These are phyloP conservation scores for Dentipellis fragilis DNA, from an alignment of 768 basidiomycete species.

Conservation along the genomic window DNA sequence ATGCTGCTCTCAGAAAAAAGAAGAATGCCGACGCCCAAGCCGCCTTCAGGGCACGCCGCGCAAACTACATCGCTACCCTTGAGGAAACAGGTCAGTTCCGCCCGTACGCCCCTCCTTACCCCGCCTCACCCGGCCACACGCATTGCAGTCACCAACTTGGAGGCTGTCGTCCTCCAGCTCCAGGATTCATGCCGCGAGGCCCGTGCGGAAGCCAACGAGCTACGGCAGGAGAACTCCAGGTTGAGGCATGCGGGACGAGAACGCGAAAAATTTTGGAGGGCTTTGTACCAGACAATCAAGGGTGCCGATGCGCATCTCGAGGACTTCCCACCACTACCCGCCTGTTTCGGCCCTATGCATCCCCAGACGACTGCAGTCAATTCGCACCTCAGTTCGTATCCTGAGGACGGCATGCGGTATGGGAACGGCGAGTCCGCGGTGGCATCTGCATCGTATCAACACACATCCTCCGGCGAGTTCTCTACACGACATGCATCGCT, in stretches of 20 bases:
- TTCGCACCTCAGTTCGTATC: conserved; percentile 24
- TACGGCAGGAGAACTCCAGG: conserved; percentile 56
- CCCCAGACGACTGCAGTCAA: conserved; percentile 16
- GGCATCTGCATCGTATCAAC: conserved; percentile 34
- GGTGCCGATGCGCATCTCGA: conserved; percentile 14
- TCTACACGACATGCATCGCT: conserved; percentile 39
- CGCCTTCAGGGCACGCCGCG: conserved; percentile 70
- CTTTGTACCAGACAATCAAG: conserved; percentile 59
- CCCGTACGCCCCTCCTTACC: conserved; percentile 3
- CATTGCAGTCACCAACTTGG: conserved; percentile 65
- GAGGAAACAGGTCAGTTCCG: conserved; percentile 57
- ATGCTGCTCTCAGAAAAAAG: conserved; percentile 70
- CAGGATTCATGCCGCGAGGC: conserved; percentile 73
- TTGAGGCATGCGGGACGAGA: conserved; percentile 57
- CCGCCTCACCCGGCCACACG: conserved; percentile 8
- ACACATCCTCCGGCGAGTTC: conserved; percentile 29
- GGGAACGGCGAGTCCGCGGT: conserved; percentile 35
- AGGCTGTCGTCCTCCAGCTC: conserved; percentile 75
- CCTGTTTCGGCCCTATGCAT: conserved; percentile 15
- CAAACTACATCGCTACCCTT: conserved; percentile 80
- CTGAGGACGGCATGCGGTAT: conserved; percentile 39
- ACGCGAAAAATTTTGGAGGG: conserved; percentile 65
- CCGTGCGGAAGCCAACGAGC: conserved; percentile 47
- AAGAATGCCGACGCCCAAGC: conserved; percentile 89
- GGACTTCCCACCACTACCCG: conserved; percentile 13